Conservation (phyloP, 139 green algal genomes). For the Eudorina sp. region DNA sequence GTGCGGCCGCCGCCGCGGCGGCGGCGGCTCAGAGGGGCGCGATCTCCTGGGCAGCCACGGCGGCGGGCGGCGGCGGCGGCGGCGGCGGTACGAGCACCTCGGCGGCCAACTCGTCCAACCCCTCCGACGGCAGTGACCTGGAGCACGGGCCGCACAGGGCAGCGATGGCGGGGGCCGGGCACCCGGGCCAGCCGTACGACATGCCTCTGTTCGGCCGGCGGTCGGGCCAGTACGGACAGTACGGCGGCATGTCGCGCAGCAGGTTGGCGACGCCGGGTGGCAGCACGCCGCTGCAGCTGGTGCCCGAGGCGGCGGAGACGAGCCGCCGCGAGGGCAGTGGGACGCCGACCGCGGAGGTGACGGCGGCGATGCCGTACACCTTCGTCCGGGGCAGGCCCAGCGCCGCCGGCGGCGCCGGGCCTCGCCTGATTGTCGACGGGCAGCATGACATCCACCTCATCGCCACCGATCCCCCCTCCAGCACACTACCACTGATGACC, state of each 20-base stretch:
- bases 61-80: too few relatives aligned
- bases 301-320: not conserved
- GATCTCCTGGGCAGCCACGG: too few relatives aligned
- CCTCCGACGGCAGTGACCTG: not conserved
- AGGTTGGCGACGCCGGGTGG: not conserved
- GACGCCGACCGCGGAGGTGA: not conserved
- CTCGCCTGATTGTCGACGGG: too few relatives aligned
- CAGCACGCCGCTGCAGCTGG: not conserved
- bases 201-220: not conserved
- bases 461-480: not conserved
- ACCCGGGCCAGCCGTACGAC: not conserved
- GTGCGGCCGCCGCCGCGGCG: not conserved
- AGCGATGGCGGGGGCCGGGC: not conserved
- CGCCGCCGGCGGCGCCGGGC: not conserved
- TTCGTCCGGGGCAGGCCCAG: not conserved
- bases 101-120: not conserved
- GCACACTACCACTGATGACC: not conserved
- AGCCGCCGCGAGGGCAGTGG: too few relatives aligned
- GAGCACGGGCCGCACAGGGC: not conserved
- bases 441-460: too few relatives aligned
- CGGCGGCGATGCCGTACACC: not conserved
- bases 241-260: not conserved
- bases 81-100: constrained; percentile 22
- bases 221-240: not conserved
- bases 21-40: not conserved